A percentile compares a stretch with the other conserved stretches of the same genome.
phyloP scores from a whole-genome alignment of 768 basidiomycete genomes.

The Calocybe indica region DNA sequence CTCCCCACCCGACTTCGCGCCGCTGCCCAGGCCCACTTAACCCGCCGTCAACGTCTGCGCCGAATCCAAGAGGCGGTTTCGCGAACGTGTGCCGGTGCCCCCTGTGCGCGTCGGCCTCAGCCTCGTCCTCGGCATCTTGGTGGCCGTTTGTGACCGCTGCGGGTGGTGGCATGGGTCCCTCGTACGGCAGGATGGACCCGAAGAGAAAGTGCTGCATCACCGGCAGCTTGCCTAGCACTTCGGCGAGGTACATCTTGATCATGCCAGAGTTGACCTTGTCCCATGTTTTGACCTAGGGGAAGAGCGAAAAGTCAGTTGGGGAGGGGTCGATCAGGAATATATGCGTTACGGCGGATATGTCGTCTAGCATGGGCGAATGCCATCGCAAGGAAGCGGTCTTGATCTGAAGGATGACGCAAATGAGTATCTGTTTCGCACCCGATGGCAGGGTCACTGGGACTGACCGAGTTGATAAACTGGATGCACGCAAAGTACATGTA shows the following conservation, averaged over 20 bases:
- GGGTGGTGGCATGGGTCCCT: constrained; percentile 45
- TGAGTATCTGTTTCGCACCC: background rate
- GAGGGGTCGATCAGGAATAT: constrained; percentile 9
- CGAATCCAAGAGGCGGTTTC: constrained; percentile 8
- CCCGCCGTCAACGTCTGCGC: background rate
- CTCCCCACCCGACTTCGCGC: constrained; percentile 68
- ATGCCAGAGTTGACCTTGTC: constrained; percentile 95
- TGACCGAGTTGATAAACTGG: constrained; percentile 88
- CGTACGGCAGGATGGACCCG: constrained; percentile 70
- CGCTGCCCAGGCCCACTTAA: constrained; percentile 29
- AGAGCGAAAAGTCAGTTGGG: background rate
- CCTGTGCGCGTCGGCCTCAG: background rate
- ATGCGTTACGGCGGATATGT: constrained; percentile 74
- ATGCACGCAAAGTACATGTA: constrained; percentile 99
- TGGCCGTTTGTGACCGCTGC: constrained; percentile 1
- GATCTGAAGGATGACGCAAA: constrained; percentile 43
- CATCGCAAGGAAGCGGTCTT: constrained; percentile 94
- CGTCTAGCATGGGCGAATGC: constrained; percentile 99
- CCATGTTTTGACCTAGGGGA: constrained; percentile 76
- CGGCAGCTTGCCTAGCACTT: constrained; percentile 92
- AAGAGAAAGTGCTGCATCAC: constrained; percentile 97
- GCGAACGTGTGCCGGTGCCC: background rate
- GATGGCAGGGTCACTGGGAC: constrained; percentile 15
- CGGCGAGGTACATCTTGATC: constrained; percentile 96
- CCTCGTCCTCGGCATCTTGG: background rate